Conservation (phyloP, 2,329 filamentous ascomycete species). For the Blastomyces emzantsi region DNA sequence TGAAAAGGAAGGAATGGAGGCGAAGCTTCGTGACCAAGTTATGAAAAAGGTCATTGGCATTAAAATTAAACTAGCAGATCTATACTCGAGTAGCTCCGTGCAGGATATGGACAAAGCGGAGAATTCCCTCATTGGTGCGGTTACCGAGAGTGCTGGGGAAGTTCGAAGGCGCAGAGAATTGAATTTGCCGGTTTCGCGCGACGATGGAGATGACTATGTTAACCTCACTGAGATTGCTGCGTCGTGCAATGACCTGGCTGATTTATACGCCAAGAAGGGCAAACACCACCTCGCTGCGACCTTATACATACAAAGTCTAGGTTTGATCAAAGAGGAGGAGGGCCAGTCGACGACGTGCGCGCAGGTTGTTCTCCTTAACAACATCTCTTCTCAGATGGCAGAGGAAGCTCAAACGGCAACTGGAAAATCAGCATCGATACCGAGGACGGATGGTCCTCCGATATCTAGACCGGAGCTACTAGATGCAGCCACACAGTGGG, state of each 20-base stretch:
- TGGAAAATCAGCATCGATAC: conserved; percentile 25
- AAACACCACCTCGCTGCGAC: conserved; percentile 76
- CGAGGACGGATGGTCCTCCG: conserved; percentile 30
- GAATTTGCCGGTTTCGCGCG: conserved; percentile 56
- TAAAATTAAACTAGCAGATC: conserved; percentile 71
- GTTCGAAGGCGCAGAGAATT: conserved; percentile 57
- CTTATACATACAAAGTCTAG: conserved; percentile 75
- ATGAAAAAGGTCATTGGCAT: conserved; percentile 61
- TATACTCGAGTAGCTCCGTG: conserved; percentile 71
- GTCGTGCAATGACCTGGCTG: conserved; percentile 53
- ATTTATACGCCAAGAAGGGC: conserved; percentile 63
- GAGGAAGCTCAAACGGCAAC: conserved; percentile 24
- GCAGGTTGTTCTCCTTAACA: conserved; percentile 62
- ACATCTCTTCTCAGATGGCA: conserved; percentile 42
- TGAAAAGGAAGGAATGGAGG: conserved; percentile 23
- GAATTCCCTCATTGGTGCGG: conserved; percentile 66
- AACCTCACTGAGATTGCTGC: conserved; percentile 32
- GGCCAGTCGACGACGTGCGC: conserved; percentile 54
- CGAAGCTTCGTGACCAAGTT: conserved; percentile 44
- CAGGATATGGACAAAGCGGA: conserved; percentile 66
- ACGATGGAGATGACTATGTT: conserved; percentile 30
- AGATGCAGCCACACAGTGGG: conserved; percentile 67
- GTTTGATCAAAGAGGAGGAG: conserved; percentile 48
- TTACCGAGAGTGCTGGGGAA: conserved; percentile 71
- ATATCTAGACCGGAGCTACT: conserved; percentile 54